These are phyloP conservation scores for Panaeolus papilionaceus DNA, from an alignment of 768 basidiomycete species.

Conservation along the genomic window DNA sequence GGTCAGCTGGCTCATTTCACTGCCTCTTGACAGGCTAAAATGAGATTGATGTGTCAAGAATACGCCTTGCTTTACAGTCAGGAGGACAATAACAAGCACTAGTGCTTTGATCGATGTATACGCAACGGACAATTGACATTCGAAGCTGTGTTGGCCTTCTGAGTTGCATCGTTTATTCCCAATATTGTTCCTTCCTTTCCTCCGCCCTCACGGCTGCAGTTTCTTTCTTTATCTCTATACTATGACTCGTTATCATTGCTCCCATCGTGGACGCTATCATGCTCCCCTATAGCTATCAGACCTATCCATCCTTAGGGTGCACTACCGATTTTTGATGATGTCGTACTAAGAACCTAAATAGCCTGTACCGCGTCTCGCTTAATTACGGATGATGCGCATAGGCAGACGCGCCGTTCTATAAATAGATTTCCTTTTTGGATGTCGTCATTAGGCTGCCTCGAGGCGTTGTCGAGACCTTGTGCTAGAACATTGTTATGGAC, in stretches of 20 bases:
- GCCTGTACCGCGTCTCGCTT: not conserved
- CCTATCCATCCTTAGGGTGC: not conserved
- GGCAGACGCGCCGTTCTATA: not conserved
- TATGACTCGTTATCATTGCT: not conserved
- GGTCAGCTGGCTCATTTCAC: not conserved
- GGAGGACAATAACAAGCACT: not conserved
- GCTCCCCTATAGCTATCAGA: not conserved
- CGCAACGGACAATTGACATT: not conserved
- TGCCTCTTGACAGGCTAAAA: not conserved
- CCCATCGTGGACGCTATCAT: not conserved
- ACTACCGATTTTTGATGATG: too few relatives aligned
- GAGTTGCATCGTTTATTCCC: not conserved
- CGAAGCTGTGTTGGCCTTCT: not conserved
- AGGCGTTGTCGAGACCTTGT: not conserved
- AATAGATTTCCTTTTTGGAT: constrained; percentile 1
- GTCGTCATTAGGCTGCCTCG: not conserved
- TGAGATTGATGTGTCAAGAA: not conserved
- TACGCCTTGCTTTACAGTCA: not conserved
- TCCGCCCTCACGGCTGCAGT: not conserved
- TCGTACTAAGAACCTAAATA: not conserved
- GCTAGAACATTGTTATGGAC: not conserved
- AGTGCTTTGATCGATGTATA: not conserved
- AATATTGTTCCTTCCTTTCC: not conserved
- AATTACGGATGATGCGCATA: not conserved
- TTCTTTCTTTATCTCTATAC: not conserved